Base-by-base conservation (phyloP, 2,329 filamentous ascomycete genomes). In the Fusarium phyllophilum region DNA sequence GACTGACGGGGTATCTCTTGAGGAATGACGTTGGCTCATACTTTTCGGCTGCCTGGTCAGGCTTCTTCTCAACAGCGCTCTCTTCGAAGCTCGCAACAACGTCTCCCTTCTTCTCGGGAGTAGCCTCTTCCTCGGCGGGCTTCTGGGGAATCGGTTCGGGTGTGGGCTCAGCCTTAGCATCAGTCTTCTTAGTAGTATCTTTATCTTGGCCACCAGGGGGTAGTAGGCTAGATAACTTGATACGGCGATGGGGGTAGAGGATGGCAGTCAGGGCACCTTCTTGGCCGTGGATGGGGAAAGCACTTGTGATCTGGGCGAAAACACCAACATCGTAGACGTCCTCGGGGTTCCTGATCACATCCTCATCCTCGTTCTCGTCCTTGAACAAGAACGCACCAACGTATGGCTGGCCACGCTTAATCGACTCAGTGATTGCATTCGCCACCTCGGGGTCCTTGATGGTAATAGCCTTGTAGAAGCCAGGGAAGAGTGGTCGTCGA, bases 401-500 rank as follows among this genome's bases (percentile, higher is more conserved):
- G 79, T 99, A 99, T 31, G 96, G 97, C 82, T 99, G 97, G 2
- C 96, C 96, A 59, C 96, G 89, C 87, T 97, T 97, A 81, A 98
- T 94, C 88, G 97, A 96, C 81, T 99, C 97, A 66, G 95, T 93
- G 75, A 99, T 97, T 29, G 96, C 96, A 44, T 92, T 91, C 20
- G 95, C 93, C 41, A 99, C 96, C 77, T 96, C 93, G 24, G 93
- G 94, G 79, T 99, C 95, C 80, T 94, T 92, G 76, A 99, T 97
- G 8, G 96, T 99, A 76, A 99, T 96, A 15, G 96, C 96, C 84
- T 99, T 99, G 86, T 99, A 99, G 84, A 98, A 99, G 3, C 96
- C 96, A 3, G 96, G 96, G 83, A 98, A 99, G 18, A 99, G 86
- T 17, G 96, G 96, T 60, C 96, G 89, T 82, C 97, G 95, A 34